Base-by-base conservation (phyloP, 345 rosid genomes). In the Corchorus capsularis region DNA sequence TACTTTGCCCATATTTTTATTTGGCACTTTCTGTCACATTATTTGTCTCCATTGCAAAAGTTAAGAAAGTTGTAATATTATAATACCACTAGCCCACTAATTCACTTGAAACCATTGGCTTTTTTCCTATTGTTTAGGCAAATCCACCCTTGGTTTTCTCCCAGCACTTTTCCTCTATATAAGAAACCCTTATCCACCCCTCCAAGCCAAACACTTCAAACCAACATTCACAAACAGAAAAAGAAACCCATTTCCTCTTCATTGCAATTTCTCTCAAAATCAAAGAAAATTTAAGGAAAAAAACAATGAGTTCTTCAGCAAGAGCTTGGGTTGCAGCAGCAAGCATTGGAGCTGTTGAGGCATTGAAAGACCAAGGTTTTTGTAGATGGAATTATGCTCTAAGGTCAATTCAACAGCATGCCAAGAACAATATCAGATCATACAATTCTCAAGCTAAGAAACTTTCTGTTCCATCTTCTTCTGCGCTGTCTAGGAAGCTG, bases 281-380 rank as follows among this genome's bases (percentile, higher is more conserved):
- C 13, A 14, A 5, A 15, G 15, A 27, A 16, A 4, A n/a, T 27
- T 27, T 27, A 19, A 14, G 6, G 5, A 2, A 27, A 2, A 27
- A 34, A 32, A 46, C 1, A 5, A 80, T 80, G 86, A 67, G 82
- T 80, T 78, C 82, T 65, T 56, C 78, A 13, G 75, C 84, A 60
- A 82, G 77, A 64, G 82, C 89, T 35, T 86, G 91, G 87, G 60
- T 86, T 15, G 89, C 84, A 13, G 93, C 91, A 5, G 85, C 88
- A 22, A 86, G 86, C 66, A 79, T 86, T 11, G 93, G 87, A 63
- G 87, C 80, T 0, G 76, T 87, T 52, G 88, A 89, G 80, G 86
- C 90, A 10, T 67, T 87, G 20, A 89, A 89, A 67, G 90, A 86
- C 35, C 87, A 87, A 20, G 87, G 90, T 10, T 16, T 87, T 52